phyloP scores from a whole-genome alignment of 306 rosid genomes.

The Styphnolobium japonicum region DNA sequence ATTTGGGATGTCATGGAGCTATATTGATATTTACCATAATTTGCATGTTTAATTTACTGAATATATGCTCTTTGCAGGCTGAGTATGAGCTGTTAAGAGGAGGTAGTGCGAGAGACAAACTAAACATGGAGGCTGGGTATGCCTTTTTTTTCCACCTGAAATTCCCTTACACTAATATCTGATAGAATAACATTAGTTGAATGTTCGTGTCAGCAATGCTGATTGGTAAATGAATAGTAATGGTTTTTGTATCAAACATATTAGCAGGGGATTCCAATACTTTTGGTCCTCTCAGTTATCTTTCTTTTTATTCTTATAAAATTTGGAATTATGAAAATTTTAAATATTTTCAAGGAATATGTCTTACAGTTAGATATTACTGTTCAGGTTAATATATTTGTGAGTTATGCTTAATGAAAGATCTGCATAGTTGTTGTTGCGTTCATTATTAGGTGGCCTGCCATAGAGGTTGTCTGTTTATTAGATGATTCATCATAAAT shows the following conservation, averaged over 20 bases:
- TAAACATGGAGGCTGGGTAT: constrained; percentile 82
- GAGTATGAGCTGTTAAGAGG: constrained; percentile 74
- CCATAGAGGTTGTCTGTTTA: not conserved
- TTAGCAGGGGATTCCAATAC: constrained; percentile 2
- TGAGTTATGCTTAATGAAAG: constrained; percentile 9
- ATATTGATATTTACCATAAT: constrained; percentile 1
- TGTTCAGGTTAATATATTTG: constrained; percentile 11
- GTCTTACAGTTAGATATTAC: not conserved
- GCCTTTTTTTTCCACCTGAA: constrained; percentile 26
- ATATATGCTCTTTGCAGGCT: constrained; percentile 56
- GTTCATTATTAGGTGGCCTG: constrained; percentile 17
- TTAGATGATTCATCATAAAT: constrained; percentile 24
- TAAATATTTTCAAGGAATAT: not conserved
- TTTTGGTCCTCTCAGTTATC: constrained; percentile 19
- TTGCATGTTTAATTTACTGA: constrained; percentile 24
- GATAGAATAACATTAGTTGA: constrained; percentile 11
- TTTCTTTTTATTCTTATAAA: not conserved
- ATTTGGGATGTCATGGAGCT: not conserved
- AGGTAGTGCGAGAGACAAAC: constrained; percentile 62
- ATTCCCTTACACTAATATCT: constrained; percentile 10
- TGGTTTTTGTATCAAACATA: constrained; percentile 17
- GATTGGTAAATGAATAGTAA: not conserved
- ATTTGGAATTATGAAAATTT: constrained; percentile 1
- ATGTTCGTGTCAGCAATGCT: constrained; percentile 14
- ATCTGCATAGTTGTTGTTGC: not conserved